Evolutionary conservation across 345 rosid species (phyloP).

Genomic region (Salix caprea): DNA sequence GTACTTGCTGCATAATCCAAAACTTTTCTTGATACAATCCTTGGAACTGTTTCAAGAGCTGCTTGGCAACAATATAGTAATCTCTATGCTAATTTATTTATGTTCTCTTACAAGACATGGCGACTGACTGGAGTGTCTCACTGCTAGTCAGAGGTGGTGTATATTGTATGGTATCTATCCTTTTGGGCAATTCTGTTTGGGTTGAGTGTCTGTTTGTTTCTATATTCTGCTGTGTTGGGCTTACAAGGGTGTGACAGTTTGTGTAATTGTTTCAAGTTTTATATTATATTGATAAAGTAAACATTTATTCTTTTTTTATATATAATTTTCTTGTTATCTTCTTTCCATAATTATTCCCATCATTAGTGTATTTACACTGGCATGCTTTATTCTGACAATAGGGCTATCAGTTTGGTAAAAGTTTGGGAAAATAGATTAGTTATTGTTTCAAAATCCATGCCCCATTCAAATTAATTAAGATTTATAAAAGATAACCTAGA

Average conservation of each 20-base stretch:
- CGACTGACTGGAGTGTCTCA: constrained; percentile 11
- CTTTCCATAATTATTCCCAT: background rate
- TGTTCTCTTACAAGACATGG: constrained; percentile 4
- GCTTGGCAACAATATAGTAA: constrained; percentile 11
- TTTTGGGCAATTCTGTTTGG: constrained; percentile 1
- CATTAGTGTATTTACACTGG: background rate
- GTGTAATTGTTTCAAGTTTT: constrained; percentile 1
- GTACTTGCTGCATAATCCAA: constrained; percentile 57
- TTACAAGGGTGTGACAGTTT: constrained; percentile 6
- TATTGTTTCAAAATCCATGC: too few species aligned
- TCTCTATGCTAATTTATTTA: constrained; percentile 1
- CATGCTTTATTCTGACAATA: background rate
- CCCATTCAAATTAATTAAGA: too few species aligned
- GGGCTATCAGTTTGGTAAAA: background rate
- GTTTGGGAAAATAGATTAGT: background rate
- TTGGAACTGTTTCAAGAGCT: background rate
- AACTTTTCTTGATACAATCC: background rate
- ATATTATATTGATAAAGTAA: background rate
- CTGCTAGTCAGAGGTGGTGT: constrained; percentile 17
- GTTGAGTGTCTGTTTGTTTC: background rate
- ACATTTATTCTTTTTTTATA: constrained; percentile 13
- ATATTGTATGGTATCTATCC: constrained; percentile 12
- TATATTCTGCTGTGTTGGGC: constrained; percentile 13
- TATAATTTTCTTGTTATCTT: background rate
- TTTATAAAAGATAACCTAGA: too few species aligned